Base-by-base conservation (phyloP, 495 filamentous ascomycete genomes). In the Apiosordaria backusii region DNA sequence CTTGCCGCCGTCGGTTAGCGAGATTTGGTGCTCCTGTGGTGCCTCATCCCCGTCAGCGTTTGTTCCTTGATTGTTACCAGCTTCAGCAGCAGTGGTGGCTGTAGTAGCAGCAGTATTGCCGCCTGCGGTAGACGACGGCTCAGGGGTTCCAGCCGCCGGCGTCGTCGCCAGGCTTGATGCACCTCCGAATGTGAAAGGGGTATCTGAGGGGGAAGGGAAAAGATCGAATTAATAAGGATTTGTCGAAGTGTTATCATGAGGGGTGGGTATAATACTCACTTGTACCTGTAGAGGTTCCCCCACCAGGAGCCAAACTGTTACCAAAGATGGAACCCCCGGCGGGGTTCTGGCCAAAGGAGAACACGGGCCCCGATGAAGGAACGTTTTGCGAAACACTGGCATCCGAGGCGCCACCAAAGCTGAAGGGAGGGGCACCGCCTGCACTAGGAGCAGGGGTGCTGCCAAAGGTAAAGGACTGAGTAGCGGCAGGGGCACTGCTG, bases 61-160 rank as follows among this genome's bases (percentile, higher is more conserved):
- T 64, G 80, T 78, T 71, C 66, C 74, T 73, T 71, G 35, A 45
- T 7, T 45, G 35, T 45, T 72, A 64, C 71, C 84, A 18, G 86
- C 85, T 57, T 84, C 85, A 62, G 81, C 76, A 62, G 81, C 77
- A 52, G 76, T 81, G 23, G 35, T 45, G 35, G 35, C 35, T 13
- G 35, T 45, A 45, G 35, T 2, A 45, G 35, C 35, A 45, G 35
- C 35, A 45, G 10, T 45, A 45, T 45, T 45, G 35, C 35, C 35
- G 35, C 35, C 16, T 7, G 85, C 81, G 62, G n/a, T n/a, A n/a
- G n/a, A n/a, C n/a, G 81, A 79, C 50, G 81, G 78, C 68, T 87
- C 87, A 2, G 86, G 87, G 16, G 87, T 86, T n/a, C 86, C 84
- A 45, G 82, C 82, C n/a, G 83, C 81, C 22, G 85, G 86, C 53